A percentile compares a stretch with the other conserved stretches of the same genome.
Conservation (phyloP, 2,329 filamentous ascomycete species). For the Didymella arachidicola region DNA sequence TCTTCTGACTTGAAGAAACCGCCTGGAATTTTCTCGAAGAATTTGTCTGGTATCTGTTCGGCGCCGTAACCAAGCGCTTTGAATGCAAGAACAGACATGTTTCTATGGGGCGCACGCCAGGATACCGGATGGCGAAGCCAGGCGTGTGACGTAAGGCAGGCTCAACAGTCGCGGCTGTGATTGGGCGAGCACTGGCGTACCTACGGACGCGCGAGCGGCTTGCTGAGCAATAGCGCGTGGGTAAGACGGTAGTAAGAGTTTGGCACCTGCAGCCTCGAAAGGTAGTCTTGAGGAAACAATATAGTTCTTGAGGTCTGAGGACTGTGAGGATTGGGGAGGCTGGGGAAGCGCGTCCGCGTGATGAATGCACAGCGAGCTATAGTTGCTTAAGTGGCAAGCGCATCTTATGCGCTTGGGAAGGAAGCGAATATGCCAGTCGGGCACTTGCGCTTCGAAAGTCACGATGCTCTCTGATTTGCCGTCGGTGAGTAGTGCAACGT, state of each 20-base stretch:
- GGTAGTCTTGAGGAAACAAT: slow-evolving; percentile 20
- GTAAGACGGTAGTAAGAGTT: slow-evolving; percentile 21
- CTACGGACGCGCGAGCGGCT: slow-evolving; percentile 28
- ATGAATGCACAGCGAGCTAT: slow-evolving; percentile 6
- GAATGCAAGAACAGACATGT: slow-evolving; percentile 48
- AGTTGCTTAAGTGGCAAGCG: slow-evolving; percentile 11
- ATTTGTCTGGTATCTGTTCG: slow-evolving; percentile 50
- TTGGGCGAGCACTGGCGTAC: slow-evolving; percentile 37
- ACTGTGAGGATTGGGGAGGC: slow-evolving; percentile 6
- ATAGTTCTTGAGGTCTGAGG: slow-evolving; percentile 19
- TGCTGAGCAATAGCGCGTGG: slow-evolving; percentile 36
- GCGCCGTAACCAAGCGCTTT: slow-evolving; percentile 51
- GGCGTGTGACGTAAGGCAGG: slow-evolving; percentile 44
- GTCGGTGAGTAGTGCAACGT: slow-evolving; percentile 4
- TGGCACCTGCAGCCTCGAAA: slow-evolving; percentile 15
- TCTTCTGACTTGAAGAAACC: slow-evolving; percentile 48
- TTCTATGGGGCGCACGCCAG: slow-evolving; percentile 31
- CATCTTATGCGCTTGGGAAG: slow-evolving; percentile 6
- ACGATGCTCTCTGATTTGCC: slow-evolving; percentile 18
- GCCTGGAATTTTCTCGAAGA: slow-evolving; percentile 50
- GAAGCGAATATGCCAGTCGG: slow-evolving; percentile 18
- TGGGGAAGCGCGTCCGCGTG: slow-evolving; percentile 3
- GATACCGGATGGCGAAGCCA: slow-evolving; percentile 34
- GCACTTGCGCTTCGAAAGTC: slow-evolving; percentile 16
- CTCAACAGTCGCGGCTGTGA: slow-evolving; percentile 36